Conservation (phyloP, 2,329 filamentous ascomycete species). For the Pseudonectria foliicola region DNA sequence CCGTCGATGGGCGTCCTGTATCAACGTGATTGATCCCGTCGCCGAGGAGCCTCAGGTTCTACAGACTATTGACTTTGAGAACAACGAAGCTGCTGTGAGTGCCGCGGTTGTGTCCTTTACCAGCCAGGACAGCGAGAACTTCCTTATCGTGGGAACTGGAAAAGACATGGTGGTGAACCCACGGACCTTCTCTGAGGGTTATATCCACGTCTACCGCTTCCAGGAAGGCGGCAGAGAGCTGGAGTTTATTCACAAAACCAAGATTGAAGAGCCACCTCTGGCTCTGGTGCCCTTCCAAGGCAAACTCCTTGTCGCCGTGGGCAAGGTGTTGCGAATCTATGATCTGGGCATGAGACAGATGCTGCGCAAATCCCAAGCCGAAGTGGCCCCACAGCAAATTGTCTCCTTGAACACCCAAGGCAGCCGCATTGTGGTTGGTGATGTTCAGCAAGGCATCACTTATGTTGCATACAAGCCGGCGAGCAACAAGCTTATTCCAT, state of each 20-base stretch:
- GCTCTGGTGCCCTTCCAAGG: slow-evolving; percentile 94
- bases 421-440: slow-evolving; percentile 82
- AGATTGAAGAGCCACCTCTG: slow-evolving; percentile 79
- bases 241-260: slow-evolving; percentile 95
- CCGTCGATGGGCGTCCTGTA: slow-evolving; percentile 91
- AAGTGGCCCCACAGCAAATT: slow-evolving; percentile 75
- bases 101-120: slow-evolving; percentile 78
- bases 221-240: slow-evolving; percentile 79
- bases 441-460: slow-evolving; percentile 85
- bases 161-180: slow-evolving; percentile 82
- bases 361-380: slow-evolving; percentile 81
- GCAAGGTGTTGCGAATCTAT: slow-evolving; percentile 75
- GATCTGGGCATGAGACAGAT: slow-evolving; percentile 91
- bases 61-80: slow-evolving; percentile 71
- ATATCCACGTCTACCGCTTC: slow-evolving; percentile 88
- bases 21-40: slow-evolving; percentile 82
- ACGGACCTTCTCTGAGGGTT: slow-evolving; percentile 68
- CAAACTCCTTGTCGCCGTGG: slow-evolving; percentile 77
- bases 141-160: slow-evolving; percentile 88
- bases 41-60: slow-evolving; percentile 62
- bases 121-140: slow-evolving; percentile 81
- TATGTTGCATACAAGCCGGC: slow-evolving; percentile 91
- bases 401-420: slow-evolving; percentile 85
- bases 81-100: slow-evolving; percentile 89
- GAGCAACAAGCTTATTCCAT: slow-evolving; percentile 87